Evolutionary conservation across 768 basidiomycete genomes (phyloP), one percentile per base, ranked within the genome.

Genomic region (Coprinopsis sp.): DNA sequence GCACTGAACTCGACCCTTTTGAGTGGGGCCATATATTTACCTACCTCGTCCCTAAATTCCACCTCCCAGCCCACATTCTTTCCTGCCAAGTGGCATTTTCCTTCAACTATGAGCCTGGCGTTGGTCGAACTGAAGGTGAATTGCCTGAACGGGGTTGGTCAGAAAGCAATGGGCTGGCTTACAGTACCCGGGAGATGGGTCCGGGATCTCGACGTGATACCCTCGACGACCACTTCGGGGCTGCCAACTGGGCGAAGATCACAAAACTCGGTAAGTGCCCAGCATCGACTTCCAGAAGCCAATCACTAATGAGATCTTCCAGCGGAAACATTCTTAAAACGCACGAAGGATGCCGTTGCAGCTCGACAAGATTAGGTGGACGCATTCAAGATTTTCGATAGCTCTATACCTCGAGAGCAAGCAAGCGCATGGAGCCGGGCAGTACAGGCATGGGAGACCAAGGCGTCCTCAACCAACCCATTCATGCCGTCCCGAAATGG

Each of bases 101-200:
- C 0, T 59, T 66, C 38, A 62, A 60, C 33, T 54, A 47, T 21
- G 49, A 44, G 2, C 31, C 41, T 0, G 57, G 60, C 12, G 58
- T 60, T 14, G 67, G 60, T 0, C 49, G 60, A 23, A 69, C 65
- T 0, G 65, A 69, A 44, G 68, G 68, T 1, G 68, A 71, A 42
- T 60, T 54, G 0, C 53, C 61, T 4, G 69, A 71, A 50, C 50
- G 62, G 1, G 54, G 56, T 0, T 71, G 67, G 69, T 49, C 64
- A 0, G 23, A 50, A 16, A 49, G 58, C 11, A 65, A 68, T 38
- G 51, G 49, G 0, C 23, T 60, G 0, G 57, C 66, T 4, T 12
- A 40, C 6, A 65, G 65, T 36, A 70, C 66, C 1, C 47, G 53
- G 25, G 66, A 68, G 52, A 71, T 72, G 70, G 67, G 67, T 5